Evolutionary conservation across 352 stramenopile species (phyloP), one percentile per base, ranked within the genome.

Genomic region (Pythium periplocum): DNA sequence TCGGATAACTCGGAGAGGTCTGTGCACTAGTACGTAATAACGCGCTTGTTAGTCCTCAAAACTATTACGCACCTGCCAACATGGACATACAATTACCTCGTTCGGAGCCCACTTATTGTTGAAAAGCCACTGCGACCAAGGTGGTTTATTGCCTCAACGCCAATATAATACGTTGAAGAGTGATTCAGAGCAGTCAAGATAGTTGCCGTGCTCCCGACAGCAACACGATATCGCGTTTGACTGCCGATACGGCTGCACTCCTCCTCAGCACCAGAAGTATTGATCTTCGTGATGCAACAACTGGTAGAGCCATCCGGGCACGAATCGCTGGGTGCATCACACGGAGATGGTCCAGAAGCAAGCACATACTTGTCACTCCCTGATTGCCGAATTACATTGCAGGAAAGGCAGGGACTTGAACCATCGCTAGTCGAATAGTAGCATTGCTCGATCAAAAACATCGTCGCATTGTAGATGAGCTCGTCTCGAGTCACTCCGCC

Each of bases 161-260:
- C 72, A 44, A 84, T 66, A 47, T 70, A 81, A 40, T 87, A 89
- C 2, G 46, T 62, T 8, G 75, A 71, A 5, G 75, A 83, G 38
- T 73, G 67, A 31, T 68, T 73, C 0, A 89, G 59, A 3, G 53
- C 38, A 42, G 7, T 55, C 17, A 64, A 59, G 41, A 86, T 79
- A 30, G 63, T n/a, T 1, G 64, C 62, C 9, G 68, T 61, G 11
- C 73, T 86, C 11, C 17, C 17, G 17, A 26, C 17, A 26, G 17
- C 17, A 26, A 26, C 17, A 26, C 56, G 57, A 31, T 61, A 50
- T 32, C 60, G 45, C 8, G n/a, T 52, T 6, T 31, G 45, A 17
- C 37, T 2, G 11, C 4, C 33, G 10, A 73, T 55, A 4, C 31
- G 52, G 37, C 53, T 57, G 47, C 78, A 87, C 1, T 68, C 43